phyloP scores from a whole-genome alignment of 2,329 filamentous ascomycete genomes.

The Alternaria brassicicola region DNA sequence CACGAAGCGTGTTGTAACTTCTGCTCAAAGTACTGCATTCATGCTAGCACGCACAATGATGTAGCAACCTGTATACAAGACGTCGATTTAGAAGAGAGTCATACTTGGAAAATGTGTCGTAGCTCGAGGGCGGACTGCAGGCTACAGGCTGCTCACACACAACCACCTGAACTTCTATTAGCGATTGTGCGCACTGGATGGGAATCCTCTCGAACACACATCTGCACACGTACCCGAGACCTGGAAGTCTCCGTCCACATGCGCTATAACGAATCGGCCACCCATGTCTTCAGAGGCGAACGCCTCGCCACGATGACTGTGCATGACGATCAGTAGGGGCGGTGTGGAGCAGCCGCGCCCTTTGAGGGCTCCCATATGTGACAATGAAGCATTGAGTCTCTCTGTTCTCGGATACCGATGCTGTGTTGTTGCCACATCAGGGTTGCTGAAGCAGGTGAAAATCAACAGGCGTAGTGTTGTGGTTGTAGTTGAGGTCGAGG shows the following conservation, averaged over 20 bases:
- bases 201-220: background rate
- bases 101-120: background rate
- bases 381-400: background rate
- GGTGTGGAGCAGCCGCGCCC: background rate
- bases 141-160: background rate
- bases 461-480: background rate
- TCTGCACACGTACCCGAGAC: background rate
- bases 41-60: background rate
- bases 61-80: background rate
- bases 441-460: background rate
- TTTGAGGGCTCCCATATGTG: background rate
- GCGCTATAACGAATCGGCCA: background rate
- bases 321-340: background rate
- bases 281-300: background rate
- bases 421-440: background rate
- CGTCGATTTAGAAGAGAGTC: background rate
- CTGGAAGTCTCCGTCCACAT: background rate
- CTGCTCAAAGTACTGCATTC: background rate
- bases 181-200: background rate
- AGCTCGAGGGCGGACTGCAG: background rate
- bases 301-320: slow-evolving; percentile 2
- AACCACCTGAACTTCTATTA: background rate
- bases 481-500: no score
- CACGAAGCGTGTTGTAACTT: background rate
- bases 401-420: background rate